Evolutionary conservation across 441 rosid genomes (phyloP).

Genomic region (Hura crepitans): DNA sequence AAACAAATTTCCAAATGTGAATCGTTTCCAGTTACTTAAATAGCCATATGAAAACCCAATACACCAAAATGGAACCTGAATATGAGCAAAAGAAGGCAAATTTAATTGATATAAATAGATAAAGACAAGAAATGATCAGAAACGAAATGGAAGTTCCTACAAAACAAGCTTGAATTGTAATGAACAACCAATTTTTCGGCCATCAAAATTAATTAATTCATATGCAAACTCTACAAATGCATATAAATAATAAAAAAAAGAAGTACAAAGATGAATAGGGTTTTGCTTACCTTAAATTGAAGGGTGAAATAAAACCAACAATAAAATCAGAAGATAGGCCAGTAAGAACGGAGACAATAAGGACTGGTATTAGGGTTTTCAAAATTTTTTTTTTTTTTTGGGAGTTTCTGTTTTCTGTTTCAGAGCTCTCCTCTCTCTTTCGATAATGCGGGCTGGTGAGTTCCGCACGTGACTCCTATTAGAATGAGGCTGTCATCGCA

Average conservation of each 20-base stretch:
- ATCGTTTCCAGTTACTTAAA: not conserved
- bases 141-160: constrained; percentile 14
- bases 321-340: not conserved
- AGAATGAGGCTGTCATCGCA: constrained; percentile 25
- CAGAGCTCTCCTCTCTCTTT: constrained; percentile 11
- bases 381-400: not conserved
- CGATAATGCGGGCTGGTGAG: constrained; percentile 22
- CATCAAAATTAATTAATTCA: not conserved
- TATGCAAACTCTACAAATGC: not conserved
- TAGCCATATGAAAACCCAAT: not conserved
- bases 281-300: constrained; percentile 17
- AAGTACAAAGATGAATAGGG: not conserved
- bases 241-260: not conserved
- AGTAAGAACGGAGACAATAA: not conserved
- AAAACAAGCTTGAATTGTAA: not conserved
- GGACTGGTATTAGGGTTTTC: constrained; percentile 27
- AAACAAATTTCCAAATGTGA: not conserved
- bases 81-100: not conserved
- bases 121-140: not conserved
- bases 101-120: not conserved
- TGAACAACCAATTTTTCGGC: not conserved
- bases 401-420: constrained; percentile 18
- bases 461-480: constrained; percentile 37
- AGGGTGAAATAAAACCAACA: not conserved
- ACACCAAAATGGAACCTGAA: not conserved